Evolutionary conservation across 225 moss, liverwort and hornwort genomes (phyloP).

Genomic region (Bryum argenteum): DNA sequence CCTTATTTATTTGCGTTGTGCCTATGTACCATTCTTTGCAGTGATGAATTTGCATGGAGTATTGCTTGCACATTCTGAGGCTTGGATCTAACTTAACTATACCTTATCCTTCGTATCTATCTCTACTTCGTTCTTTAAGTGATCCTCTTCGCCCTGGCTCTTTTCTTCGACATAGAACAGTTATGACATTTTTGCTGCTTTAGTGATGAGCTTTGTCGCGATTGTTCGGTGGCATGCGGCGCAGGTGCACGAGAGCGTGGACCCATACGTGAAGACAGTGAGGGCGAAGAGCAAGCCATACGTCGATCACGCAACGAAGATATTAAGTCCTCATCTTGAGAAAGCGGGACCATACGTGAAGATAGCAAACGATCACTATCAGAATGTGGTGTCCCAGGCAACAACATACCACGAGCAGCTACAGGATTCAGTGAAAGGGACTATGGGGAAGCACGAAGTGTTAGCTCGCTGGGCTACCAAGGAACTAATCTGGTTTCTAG

Average conservation of each 20-base stretch:
- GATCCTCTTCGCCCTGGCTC: no score
- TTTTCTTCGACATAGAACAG: background rate
- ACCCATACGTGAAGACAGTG: constrained; percentile 66
- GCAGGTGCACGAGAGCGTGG: constrained; percentile 63
- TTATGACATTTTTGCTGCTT: background rate
- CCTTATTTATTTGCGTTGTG: no score
- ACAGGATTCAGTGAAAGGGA: constrained; percentile 70
- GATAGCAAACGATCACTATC: constrained; percentile 68
- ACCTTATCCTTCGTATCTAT: no score
- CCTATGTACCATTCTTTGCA: no score
- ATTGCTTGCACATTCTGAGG: no score
- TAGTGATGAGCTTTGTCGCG: background rate
- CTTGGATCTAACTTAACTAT: no score
- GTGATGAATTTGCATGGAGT: no score
- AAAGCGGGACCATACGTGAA: constrained; percentile 71
- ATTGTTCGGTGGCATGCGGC: background rate
- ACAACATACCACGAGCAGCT: constrained; percentile 70
- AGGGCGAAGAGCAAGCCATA: constrained; percentile 69
- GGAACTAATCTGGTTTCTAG: constrained; percentile 79
- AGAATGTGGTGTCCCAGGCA: constrained; percentile 61
- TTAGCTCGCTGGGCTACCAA: constrained; percentile 60
- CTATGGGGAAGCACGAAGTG: constrained; percentile 58
- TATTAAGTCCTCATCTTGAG: constrained; percentile 62
- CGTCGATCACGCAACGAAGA: constrained; percentile 65
- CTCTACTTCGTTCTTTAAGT: no score